Base-by-base conservation (phyloP, 75 land plant genomes). In the Larix kaempferi region DNA sequence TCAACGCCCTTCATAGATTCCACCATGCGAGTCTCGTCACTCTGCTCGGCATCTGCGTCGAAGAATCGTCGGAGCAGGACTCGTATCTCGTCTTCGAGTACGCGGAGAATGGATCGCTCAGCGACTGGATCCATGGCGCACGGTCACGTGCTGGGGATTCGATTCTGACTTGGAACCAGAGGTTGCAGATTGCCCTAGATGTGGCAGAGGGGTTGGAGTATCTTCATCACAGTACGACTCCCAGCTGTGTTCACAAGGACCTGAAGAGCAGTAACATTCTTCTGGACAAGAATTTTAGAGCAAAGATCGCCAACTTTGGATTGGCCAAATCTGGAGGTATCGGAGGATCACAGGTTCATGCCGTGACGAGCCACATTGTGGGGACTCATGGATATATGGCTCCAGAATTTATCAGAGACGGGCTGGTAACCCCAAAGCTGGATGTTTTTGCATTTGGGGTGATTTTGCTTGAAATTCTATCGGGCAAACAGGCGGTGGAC, bases 301-400 rank as follows among this genome's bases (percentile, higher is more conserved):
- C 88, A 0, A 91, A 91, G 71, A 83, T 91, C 39, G 86, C 88
- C 2, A 89, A 91, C 73, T 91, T 91, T 64, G 82, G 85, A 13
- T 81, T 85, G 80, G 86, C 88, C 25, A 89, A 83, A 61, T 80
- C 87, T 55, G 77, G 75, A 29, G 84, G 74, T 37, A 75, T 78
- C 25, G 79, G 82, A 13, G 87, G 74, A n/a, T 86, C 77, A 14
- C 27, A 75, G 19, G 39, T 59, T 7, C 56, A 79, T 59, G 79
- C 78, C 19, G 62, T 89, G 75, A 91, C 91, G n/a, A 84, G 79
- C 73, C 94, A 91, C 76, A 86, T 91, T 25, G 82, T 82, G 33
- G 94, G 91, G 59, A 87, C 90, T 4, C 83, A 82, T 22, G 94
- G 94, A 44, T 91, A 87, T 77, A 85, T 89, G 90, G 82, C 94